These are phyloP conservation scores for Nymphaea colorata DNA, from an alignment of 164 flowering plant species.

Conservation along the genomic window DNA sequence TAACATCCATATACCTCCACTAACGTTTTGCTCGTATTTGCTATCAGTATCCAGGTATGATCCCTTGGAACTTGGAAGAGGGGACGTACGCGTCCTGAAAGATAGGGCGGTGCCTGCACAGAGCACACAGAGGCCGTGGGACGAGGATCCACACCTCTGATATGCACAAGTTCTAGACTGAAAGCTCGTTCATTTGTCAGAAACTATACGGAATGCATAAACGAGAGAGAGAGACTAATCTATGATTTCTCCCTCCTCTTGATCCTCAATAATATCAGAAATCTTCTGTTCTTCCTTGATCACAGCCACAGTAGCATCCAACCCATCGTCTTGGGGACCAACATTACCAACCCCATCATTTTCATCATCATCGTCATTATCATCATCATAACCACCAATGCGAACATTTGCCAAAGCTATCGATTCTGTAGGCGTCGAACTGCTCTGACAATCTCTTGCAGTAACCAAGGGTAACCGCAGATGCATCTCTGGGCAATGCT, in stretches of 20 bases:
- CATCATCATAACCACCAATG: slow-evolving; percentile 3
- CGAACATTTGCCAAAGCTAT: background rate
- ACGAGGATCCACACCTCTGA: no score
- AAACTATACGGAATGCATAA: no score
- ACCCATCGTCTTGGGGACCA: background rate
- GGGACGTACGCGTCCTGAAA: no score
- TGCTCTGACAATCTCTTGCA: slow-evolving; percentile 20
- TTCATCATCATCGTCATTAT: slow-evolving; percentile 2
- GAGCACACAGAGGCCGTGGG: no score
- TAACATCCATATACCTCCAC: no score
- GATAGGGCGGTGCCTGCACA: no score
- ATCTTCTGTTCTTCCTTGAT: slow-evolving; percentile 1
- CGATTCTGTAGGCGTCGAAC: background rate
- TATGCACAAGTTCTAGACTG: no score
- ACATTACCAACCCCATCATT: slow-evolving; percentile 8
- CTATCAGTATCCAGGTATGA: no score
- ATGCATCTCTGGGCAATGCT: slow-evolving; percentile 47
- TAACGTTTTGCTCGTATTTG: no score
- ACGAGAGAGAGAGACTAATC: slow-evolving; percentile 18
- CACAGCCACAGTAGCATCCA: background rate
- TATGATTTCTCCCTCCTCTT: slow-evolving; percentile 59
- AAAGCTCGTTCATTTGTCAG: no score
- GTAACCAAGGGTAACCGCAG: slow-evolving; percentile 44
- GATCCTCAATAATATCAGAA: background rate
- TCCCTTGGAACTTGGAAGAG: no score